Base-by-base conservation (phyloP, 345 rosid genomes). In the Cochlearia excelsa region DNA sequence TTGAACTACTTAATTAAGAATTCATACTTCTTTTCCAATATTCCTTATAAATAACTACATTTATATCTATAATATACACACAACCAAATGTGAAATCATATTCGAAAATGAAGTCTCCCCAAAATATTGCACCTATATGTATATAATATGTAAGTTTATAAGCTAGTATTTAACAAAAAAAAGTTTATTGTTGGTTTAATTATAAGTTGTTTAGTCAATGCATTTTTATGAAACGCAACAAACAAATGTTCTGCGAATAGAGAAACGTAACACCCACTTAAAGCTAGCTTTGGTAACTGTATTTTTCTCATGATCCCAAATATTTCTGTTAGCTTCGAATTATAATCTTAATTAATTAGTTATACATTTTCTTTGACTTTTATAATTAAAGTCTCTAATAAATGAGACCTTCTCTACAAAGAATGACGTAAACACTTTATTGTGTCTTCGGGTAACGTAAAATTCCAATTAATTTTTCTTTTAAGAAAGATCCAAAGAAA, bases 221-320 rank as follows among this genome's bases (percentile, higher is more conserved):
- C n/a, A 26, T 31, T 40, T 26, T 42, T 35, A 59, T 26, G 54
- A 53, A 55, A 45, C 54, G 47, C 37, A 4, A 31, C 6, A 10
- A 63, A 27, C 41, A 55, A 57, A 48, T 26, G 51, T 3, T 27
- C n/a, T 59, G 34, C 26, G 43, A 37, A 10, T 45, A 47, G 9
- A 38, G 54, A 35, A 70, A 57, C 70, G 60, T 70, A 63, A 43
- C 4, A 29, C 47, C 16, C 59, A 70, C 70, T 44, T 64, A 70
- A 63, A 63, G 69, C 49, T 10, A 39, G 49, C 65, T 35, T 70
- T 51, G 74, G 50, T 46, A 51, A 28, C 35, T 63, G 74, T 30
- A 30, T 11, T 61, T 52, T 4, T 39, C n/a, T 3, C 43, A 39
- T 39, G 43, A 39, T 39, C 43, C 43, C 54, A n/a, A n/a, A 62